Evolutionary conservation across 345 rosid genomes (phyloP).

Genomic region (Gossypium stocksii): DNA sequence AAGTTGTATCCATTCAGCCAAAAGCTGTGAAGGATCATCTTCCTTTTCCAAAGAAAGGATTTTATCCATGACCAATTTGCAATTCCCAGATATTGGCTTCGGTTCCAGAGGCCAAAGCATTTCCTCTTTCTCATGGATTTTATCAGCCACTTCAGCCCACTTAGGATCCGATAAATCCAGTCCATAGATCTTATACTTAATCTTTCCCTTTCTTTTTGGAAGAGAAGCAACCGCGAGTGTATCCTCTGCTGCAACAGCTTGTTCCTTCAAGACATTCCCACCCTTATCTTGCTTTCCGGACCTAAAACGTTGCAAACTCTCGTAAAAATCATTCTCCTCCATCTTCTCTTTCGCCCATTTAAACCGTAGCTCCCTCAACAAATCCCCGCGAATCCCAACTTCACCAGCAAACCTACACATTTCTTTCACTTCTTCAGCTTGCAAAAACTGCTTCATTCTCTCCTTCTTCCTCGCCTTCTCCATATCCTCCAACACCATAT

Average conservation of each 20-base stretch:
- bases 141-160: constrained; percentile 72
- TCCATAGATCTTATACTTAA: constrained; percentile 85
- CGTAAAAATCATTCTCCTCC: constrained; percentile 79
- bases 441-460: constrained; percentile 72
- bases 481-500: constrained; percentile 76
- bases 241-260: constrained; percentile 28
- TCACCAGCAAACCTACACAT: constrained; percentile 90
- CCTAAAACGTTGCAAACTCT: constrained; percentile 41
- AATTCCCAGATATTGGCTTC: constrained; percentile 64
- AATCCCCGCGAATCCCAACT: constrained; percentile 77
- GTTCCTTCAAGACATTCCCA: constrained; percentile 25
- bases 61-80: constrained; percentile 63
- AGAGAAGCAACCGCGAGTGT: constrained; percentile 42
- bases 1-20: constrained; percentile 76
- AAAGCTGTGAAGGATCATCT: constrained; percentile 63
- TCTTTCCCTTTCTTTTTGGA: constrained; percentile 81
- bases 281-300: constrained; percentile 30
- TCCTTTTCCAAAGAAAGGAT: constrained; percentile 53
- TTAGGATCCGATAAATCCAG: constrained; percentile 79
- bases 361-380: constrained; percentile 84
- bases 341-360: constrained; percentile 86
- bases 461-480: constrained; percentile 75
- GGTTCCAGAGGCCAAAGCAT: constrained; percentile 62
- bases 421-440: constrained; percentile 66
- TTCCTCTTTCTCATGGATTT: constrained; percentile 60